Percentiles rank a stretch among this genome's conserved stretches.
These are phyloP conservation scores for Astrephomene gubernaculifera DNA, from an alignment of 139 green algal genomes.

Conservation along the genomic window DNA sequence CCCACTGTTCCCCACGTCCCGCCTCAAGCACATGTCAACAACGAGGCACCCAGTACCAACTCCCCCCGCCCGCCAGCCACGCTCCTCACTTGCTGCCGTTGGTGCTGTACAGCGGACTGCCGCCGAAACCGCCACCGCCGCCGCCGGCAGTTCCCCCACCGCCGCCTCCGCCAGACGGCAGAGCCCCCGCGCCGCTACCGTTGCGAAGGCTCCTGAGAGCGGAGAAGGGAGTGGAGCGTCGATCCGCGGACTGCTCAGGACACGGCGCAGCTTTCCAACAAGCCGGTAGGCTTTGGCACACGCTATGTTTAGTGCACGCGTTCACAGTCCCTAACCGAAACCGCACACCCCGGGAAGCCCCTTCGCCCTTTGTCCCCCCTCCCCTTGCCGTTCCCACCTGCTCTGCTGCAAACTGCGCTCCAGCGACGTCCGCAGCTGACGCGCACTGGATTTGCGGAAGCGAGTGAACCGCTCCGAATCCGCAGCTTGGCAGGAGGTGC, in stretches of 20 bases:
- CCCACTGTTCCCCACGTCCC: background rate
- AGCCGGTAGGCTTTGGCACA: too few relatives aligned
- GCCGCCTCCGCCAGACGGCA: background rate
- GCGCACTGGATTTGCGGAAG: background rate
- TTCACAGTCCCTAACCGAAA: too few relatives aligned
- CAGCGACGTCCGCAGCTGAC: background rate
- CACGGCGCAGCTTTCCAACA: too few relatives aligned
- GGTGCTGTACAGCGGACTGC: background rate
- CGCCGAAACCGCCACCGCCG: too few relatives aligned
- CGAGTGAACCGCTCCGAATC: background rate
- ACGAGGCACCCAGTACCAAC: background rate
- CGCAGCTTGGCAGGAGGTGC: background rate
- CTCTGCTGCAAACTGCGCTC: constrained; percentile 3
- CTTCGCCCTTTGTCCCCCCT: too few relatives aligned
- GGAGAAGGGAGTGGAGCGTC: too few relatives aligned
- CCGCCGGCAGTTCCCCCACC: background rate
- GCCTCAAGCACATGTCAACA: background rate
- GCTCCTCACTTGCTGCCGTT: constrained; percentile 10
- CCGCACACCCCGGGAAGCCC: too few relatives aligned
- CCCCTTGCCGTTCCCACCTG: too few relatives aligned
- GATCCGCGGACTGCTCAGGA: too few relatives aligned
- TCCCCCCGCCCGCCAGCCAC: too few relatives aligned
- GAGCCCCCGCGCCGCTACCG: background rate
- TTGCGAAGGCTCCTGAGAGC: too few relatives aligned
- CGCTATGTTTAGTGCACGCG: too few relatives aligned